Percentiles rank a stretch among this genome's conserved stretches.
Conservation (phyloP, 1,284 basidiomycete genomes). For the Ceratobasidium sp. region DNA sequence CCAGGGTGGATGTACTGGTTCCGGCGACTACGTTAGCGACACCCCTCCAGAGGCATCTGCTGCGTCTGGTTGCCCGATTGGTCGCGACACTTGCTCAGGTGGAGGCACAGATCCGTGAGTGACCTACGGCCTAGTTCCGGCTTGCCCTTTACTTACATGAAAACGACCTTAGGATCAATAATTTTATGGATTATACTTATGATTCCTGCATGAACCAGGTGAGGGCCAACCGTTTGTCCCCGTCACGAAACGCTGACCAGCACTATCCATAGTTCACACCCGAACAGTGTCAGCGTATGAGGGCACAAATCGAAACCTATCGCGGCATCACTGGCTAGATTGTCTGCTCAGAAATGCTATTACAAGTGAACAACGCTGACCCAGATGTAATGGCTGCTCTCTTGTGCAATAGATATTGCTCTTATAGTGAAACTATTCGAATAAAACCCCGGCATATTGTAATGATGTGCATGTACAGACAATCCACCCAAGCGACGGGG, state of each 20-base stretch:
- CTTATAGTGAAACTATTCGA: too few species aligned
- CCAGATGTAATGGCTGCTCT: too few species aligned
- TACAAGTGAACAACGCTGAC: too few species aligned
- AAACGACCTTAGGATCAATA: conserved; percentile 12
- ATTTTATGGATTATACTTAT: conserved; percentile 40
- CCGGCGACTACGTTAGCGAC: conserved; percentile 53
- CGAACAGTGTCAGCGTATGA: conserved; percentile 61
- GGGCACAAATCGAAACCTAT: conserved; percentile 63
- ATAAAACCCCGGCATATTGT: too few species aligned
- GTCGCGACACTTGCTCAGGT: conserved; percentile 46
- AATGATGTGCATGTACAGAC: too few species aligned
- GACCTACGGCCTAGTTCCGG: background rate
- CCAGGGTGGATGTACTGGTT: conserved; percentile 51
- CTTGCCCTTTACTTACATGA: background rate
- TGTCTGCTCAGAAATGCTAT: too few species aligned
- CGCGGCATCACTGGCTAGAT: conserved; percentile 57
- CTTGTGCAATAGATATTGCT: too few species aligned
- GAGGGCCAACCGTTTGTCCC: background rate
- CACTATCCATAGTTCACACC: conserved; percentile 58
- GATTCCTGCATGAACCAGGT: conserved; percentile 50
- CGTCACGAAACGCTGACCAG: background rate
- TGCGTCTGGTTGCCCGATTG: conserved; percentile 46
- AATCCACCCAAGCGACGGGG: too few species aligned
- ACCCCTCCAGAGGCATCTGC: conserved; percentile 49
- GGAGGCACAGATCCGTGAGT: conserved; percentile 41